Base-by-base conservation (phyloP, 2,329 filamentous ascomycete species). In the Aspergillus sojae region DNA sequence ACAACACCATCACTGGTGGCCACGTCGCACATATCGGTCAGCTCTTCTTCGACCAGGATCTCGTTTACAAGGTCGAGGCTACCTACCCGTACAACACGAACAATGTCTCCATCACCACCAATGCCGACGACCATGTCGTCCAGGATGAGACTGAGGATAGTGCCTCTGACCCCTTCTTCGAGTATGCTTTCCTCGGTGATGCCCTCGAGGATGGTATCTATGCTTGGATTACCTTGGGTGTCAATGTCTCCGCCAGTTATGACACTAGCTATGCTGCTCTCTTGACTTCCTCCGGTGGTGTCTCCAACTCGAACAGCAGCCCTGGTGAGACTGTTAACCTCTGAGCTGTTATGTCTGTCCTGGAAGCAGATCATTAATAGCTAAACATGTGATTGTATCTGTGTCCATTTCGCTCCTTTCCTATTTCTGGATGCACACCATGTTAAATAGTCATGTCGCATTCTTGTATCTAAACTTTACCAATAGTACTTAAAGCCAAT, bases 21-120 rank as follows among this genome's bases (percentile, higher is more conserved):
- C 79, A 75, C 46, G 81, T 85, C 57, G 80, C 83, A 10, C 87
- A 90, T 73, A 82, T 89, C 45, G 87, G 88, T 21, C 87, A 90
- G 72, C 71, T 87, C 54, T 89, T 87, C 80, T 86, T 85, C 52
- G 85, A 89, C 69, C 83, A 88, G 71, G 77, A 79, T 62, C 80
- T 89, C 19, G 80, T 85, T 66, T 68, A 67, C 30, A 65, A 78
- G 48, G 83, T 89, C 57, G 82, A 86, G 66, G 74, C 73, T 3
- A 78, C 77, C 1, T 65, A 72, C 3, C 83, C 84, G 2, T 71
- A 71, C 56, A 70, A 61, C 48, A 67, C 67, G 21, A 71, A 69
- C 50, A 65, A 61, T 4, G 54, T 68, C 26, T 34, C 45, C 7
- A 62, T 68, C 3, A 69, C 66, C 1, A 32, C 32, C 2, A 69